A percentile compares a stretch with the other conserved stretches of the same genome.
These are phyloP conservation scores for Mycena venus DNA, from an alignment of 768 basidiomycete genomes.

Conservation along the genomic window DNA sequence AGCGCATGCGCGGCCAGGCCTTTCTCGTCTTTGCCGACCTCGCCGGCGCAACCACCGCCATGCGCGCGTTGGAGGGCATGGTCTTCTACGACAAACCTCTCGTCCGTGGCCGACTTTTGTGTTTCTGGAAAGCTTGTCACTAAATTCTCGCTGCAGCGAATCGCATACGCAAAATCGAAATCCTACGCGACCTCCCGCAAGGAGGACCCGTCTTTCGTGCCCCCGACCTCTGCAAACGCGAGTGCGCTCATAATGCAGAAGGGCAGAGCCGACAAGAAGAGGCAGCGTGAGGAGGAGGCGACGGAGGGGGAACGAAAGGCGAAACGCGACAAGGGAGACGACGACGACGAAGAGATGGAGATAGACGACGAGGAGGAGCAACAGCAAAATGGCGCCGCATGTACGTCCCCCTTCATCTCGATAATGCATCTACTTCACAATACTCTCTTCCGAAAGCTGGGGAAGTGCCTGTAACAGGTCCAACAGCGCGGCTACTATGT, in stretches of 20 bases:
- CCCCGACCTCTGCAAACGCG: constrained; percentile 75
- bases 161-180: constrained; percentile 91
- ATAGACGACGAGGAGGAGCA: constrained; percentile 85
- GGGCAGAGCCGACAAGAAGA: constrained; percentile 65
- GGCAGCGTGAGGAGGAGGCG: constrained; percentile 73
- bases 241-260: constrained; percentile 61
- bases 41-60: constrained; percentile 89
- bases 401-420: constrained; percentile 57
- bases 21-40: constrained; percentile 97
- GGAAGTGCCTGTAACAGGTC: constrained; percentile 64
- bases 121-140: background rate
- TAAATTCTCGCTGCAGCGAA: constrained; percentile 68
- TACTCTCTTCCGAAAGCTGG: constrained; percentile 47
- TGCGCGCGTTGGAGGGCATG: constrained; percentile 95
- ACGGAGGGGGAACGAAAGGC: constrained; percentile 65
- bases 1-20: constrained; percentile 93
- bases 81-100: constrained; percentile 93
- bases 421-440: constrained; percentile 47
- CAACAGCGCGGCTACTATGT: constrained; percentile 76
- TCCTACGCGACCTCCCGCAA: constrained; percentile 86
- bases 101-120: constrained; percentile 62
- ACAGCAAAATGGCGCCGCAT: constrained; percentile 54
- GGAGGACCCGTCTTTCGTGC: constrained; percentile 87
- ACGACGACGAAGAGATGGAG: constrained; percentile 93
- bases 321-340: constrained; percentile 80